Base-by-base conservation (phyloP, 805 yeast genomes). In the Blastobotrys attinorum region DNA sequence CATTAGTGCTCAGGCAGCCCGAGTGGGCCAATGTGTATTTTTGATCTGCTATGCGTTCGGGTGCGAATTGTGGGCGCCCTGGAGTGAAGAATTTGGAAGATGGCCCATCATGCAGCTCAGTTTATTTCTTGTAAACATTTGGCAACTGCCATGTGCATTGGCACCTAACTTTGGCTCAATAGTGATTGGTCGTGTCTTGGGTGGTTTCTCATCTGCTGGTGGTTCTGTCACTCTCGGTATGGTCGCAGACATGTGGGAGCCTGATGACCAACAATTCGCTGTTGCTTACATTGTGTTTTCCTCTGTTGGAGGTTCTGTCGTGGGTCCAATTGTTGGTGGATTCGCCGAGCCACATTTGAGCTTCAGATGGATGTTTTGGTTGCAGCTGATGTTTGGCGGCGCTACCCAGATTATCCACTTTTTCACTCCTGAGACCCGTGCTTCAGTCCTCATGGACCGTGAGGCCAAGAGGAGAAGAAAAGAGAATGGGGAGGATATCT, bases 31-130 rank as follows among this genome's bases (percentile, higher is more conserved):
- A 47, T 58, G 76, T 11, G 49, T 75, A 34, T 76, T 72, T 48
- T 75, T 76, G 10, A 57, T 75, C 15, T 77, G 77, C 4, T 76
- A 76, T 52, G 82, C 78, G 34, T 41, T 74, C 27, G 80, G 80
- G 2, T 77, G 79, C 3, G 66, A 75, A 61, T 48, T 74, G 2
- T 72, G 75, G 50, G 70, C 77, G 0, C 79, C 80, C 4, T 51
- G 75, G 51, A 68, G 76, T 11, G 80, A 76, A 53, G 67, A 72
- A 47, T 53, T 70, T 39, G 80, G 79, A 7, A 62, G 81, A 50
- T 71, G 71, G 45, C 63, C 67, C 23, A 62, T 73, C 37, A 74
- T 75, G 51, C 62, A 67, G 34, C 32, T 60, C 22, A 66, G 77
- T 2, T 53, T 73, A n/a, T 62, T 71, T 49, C 37, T 72, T 2